Base-by-base conservation (phyloP, 768 basidiomycete species). In the Daedaleopsis sinensis region DNA sequence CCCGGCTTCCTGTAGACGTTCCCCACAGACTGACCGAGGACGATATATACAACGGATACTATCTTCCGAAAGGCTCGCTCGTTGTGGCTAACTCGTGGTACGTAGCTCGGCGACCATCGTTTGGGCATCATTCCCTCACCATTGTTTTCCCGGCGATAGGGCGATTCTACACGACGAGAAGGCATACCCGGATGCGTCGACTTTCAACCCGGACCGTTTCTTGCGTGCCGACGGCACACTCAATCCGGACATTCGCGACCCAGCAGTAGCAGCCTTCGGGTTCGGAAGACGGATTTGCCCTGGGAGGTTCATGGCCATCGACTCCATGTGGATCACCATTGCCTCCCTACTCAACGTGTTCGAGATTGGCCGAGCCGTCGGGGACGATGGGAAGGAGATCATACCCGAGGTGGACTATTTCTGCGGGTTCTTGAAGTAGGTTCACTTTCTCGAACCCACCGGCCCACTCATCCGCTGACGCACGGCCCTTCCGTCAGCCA, bases 181-280 rank as follows among this genome's bases (percentile, higher is more conserved):
- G 23, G 70, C 68, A 36, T 80, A 78, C 55, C 60, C 61, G 7
- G 72, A 71, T 27, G 74, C 78, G 1, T 66, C 68, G 63, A 67
- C 64, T 16, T 80, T 77, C 70, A 57, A 71, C 43, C 79, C 79
- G 21, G 75, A 75, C 43, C 72, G 79, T 48, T 80, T 78, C 71
- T 47, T 79, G 50, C 23, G 69, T 58, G 19, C 74, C 18, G 73
- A 80, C 57, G 79, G 78, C 19, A 73, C 76, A 21, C 67, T 77
- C 50, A 67, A 77, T 38, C 51, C 61, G 16, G 59, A 64, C 5
- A 60, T 76, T 42, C 70, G 71, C 21, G 72, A 75, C 57, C 76
- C 76, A 7, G 64, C 65, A 1, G 57, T 66, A 1, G 64, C 70
- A 36, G 72, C 72, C 15, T 78, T 78, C 36, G 75, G 76, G 7